These are phyloP conservation scores for Catunica adiposa DNA, from an alignment of 2,329 filamentous ascomycete genomes.

Conservation along the genomic window DNA sequence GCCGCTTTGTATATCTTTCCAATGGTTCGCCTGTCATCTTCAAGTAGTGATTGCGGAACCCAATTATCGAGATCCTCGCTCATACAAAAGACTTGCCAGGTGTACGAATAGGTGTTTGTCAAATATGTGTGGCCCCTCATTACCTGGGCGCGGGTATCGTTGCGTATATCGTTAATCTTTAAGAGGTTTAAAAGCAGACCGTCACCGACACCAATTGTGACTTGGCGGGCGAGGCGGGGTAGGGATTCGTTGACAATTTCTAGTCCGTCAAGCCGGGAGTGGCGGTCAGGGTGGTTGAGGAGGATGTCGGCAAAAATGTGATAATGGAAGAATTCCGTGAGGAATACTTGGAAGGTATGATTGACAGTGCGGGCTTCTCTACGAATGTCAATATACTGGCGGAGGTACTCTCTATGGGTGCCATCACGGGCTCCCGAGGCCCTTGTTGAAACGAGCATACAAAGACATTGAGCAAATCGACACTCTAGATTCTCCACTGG, in stretches of 20 bases:
- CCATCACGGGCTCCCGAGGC: constrained; percentile 42
- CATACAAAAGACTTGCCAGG: constrained; percentile 28
- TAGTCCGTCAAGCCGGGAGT: constrained; percentile 28
- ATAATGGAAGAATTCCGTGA: constrained; percentile 72
- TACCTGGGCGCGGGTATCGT: constrained; percentile 55
- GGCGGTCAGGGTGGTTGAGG: constrained; percentile 30
- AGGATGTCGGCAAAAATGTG: constrained; percentile 53
- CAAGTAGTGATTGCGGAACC: constrained; percentile 45
- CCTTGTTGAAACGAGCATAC: constrained; percentile 40
- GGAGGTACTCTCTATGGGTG: constrained; percentile 64
- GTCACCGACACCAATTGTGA: constrained; percentile 61
- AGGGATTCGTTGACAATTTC: constrained; percentile 24
- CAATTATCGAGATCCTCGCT: constrained; percentile 59
- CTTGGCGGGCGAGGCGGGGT: constrained; percentile 29
- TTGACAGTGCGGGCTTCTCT: constrained; percentile 42
- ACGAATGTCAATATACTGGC: constrained; percentile 60
- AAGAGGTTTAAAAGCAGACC: constrained; percentile 65
- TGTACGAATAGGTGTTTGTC: neutral
- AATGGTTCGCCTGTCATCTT: constrained; percentile 40
- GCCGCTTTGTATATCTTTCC: constrained; percentile 47
- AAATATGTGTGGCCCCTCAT: neutral
- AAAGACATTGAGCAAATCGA: constrained; percentile 41
- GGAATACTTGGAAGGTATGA: constrained; percentile 45
- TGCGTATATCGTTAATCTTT: constrained; percentile 61
- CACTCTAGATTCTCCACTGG: neutral